Base-by-base conservation (phyloP, 768 basidiomycete species). In the Paxillus involutus region DNA sequence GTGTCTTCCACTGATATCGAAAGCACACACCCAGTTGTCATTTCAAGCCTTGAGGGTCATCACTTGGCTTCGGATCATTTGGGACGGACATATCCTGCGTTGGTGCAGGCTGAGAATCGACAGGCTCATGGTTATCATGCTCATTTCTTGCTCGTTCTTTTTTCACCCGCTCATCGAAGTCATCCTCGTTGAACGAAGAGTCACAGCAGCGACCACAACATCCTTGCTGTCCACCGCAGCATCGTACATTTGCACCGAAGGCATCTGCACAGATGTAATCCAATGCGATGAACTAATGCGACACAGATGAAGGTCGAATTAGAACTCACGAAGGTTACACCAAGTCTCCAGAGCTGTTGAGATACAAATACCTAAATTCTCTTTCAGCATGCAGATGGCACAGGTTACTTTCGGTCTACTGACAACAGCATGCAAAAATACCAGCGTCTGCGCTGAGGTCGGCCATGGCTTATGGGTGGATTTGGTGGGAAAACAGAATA, bases 111-210 rank as follows among this genome's bases (percentile, higher is more conserved):
- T 71, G 69, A 36, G 58, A 57, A 13, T 50, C 47, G 7, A 64
- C 56, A 17, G 59, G 58, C 43, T 46, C 43, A 17, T 47, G 36
- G 32, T 41, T 32, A 42, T 51, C 53, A 24, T 47, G 49, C 52
- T 41, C 40, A 16, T 56, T 56, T 39, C 53, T 62, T 44, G 63
- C 61, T 51, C 56, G 66, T 13, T 61, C 59, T 51, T 49, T 58
- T 39, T 57, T 68, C 57, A 68, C 12, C 36, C 56, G 68, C 41
- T 70, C 68, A 30, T 70, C 68, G 45, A 70, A 61, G 51, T 62
- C 55, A 30, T 71, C 69, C 14, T 60, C 41, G 50, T 70, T 41
- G 48, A 71, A 71, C 40, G 64, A 61, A n/a, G 61, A 57, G 21
- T 62, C 59, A 13, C 51, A 70, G 35, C 70, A 68, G 42, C 60